A percentile compares a stretch with the other conserved stretches of the same genome.
phyloP scores from a whole-genome alignment of 2,329 filamentous ascomycete species.

The Aspergillus pseudotamarii region DNA sequence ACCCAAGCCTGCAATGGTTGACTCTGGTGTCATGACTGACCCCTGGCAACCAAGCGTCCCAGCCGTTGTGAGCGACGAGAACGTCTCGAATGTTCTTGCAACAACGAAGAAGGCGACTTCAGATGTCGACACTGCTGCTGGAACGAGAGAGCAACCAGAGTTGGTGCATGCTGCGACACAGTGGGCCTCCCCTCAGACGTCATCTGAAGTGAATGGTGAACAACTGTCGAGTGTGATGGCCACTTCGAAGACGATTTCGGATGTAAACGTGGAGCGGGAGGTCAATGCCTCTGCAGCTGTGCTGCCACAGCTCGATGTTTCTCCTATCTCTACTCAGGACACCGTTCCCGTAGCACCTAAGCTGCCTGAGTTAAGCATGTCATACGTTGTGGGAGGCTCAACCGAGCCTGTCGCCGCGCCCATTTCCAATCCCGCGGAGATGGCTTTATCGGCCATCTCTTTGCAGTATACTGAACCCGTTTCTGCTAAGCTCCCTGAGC shows the following conservation, averaged over 20 bases:
- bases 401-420: constrained; percentile 32
- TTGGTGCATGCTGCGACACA: constrained; percentile 47
- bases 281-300: constrained; percentile 19
- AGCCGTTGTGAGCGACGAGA: constrained; percentile 24
- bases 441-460: constrained; percentile 38
- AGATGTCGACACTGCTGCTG: constrained; percentile 21
- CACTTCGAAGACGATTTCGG: constrained; percentile 46
- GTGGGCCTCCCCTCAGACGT: constrained; percentile 41
- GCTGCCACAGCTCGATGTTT: constrained; percentile 33
- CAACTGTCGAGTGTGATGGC: constrained; percentile 37
- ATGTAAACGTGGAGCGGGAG: constrained; percentile 25
- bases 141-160: constrained; percentile 24
- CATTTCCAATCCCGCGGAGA: constrained; percentile 22
- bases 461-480: constrained; percentile 32
- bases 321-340: constrained; percentile 36
- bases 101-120: constrained; percentile 23
- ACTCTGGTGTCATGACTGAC: constrained; percentile 66
- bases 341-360: constrained; percentile 47
- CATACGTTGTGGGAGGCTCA: constrained; percentile 33
- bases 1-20: constrained; percentile 54
- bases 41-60: constrained; percentile 50
- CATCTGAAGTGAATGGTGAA: constrained; percentile 26
- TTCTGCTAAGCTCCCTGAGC: constrained; percentile 12
- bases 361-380: constrained; percentile 37
- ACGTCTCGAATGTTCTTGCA: constrained; percentile 21